These are phyloP conservation scores for Ceratocystis huliohia DNA, from an alignment of 2,329 filamentous ascomycete species.

Conservation along the genomic window DNA sequence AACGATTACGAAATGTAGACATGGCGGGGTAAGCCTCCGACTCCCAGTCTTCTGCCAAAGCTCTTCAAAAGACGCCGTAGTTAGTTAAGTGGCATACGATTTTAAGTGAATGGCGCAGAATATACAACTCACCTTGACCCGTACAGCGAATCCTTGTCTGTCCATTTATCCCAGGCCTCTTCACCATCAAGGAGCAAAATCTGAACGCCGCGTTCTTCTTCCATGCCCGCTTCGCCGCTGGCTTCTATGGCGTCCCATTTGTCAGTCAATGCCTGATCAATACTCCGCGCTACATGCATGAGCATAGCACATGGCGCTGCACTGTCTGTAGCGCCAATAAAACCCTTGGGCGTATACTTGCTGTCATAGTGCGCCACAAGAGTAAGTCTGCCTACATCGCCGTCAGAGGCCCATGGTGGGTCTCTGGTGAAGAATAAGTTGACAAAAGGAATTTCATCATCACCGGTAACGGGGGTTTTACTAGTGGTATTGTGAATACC, in stretches of 20 bases:
- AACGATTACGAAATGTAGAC: constrained; percentile 60
- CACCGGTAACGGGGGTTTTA: constrained; percentile 62
- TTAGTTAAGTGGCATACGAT: background rate
- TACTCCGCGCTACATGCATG: constrained; percentile 67
- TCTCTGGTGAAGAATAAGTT: constrained; percentile 82
- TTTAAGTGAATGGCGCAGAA: background rate
- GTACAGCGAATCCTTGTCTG: constrained; percentile 70
- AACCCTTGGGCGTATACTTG: constrained; percentile 65
- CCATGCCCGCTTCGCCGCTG: constrained; percentile 45
- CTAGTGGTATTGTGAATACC: constrained; percentile 83
- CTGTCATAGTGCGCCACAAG: constrained; percentile 92
- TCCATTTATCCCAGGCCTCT: constrained; percentile 79
- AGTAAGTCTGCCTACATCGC: constrained; percentile 68
- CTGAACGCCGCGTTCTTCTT: constrained; percentile 72
- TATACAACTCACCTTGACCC: constrained; percentile 57
- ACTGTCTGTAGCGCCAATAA: constrained; percentile 87
- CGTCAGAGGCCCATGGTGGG: constrained; percentile 63
- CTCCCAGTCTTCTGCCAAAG: constrained; percentile 76
- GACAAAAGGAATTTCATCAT: constrained; percentile 62
- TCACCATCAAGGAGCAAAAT: constrained; percentile 86
- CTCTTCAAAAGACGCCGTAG: constrained; percentile 28
- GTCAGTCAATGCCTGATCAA: constrained; percentile 65
- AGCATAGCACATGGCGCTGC: constrained; percentile 91
- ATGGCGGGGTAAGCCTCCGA: constrained; percentile 51
- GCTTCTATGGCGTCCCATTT: constrained; percentile 68